phyloP scores from a whole-genome alignment of 257 asterid genomes.

The Solanum habrochaites region DNA sequence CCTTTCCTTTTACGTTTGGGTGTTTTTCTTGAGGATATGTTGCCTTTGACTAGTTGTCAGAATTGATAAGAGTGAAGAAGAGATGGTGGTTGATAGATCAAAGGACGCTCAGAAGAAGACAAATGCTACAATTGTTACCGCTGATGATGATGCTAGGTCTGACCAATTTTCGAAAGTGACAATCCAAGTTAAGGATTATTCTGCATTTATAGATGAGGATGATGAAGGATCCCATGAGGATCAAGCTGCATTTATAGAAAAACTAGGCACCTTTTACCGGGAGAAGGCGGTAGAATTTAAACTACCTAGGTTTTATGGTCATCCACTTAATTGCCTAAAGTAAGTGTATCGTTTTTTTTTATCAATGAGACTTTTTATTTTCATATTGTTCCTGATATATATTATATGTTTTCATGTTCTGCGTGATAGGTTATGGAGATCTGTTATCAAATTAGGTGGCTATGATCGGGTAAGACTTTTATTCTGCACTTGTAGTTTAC shows the following conservation, averaged over 20 bases:
- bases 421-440: constrained; percentile 72
- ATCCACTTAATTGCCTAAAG: constrained; percentile 76
- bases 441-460: constrained; percentile 80
- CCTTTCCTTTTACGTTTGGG: neutral
- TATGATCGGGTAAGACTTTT: constrained; percentile 65
- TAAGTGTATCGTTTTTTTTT: constrained; percentile 11
- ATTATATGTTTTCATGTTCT: neutral
- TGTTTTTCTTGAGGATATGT: neutral
- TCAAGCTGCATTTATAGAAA: constrained; percentile 67
- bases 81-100: constrained; percentile 23
- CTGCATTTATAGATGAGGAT: constrained; percentile 12
- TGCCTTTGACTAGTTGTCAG: constrained; percentile 9
- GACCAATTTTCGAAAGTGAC: constrained; percentile 6
- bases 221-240: constrained; percentile 82
- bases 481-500: neutral
- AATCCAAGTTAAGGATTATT: constrained; percentile 16
- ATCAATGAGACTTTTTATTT: neutral
- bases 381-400: neutral
- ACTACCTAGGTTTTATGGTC: constrained; percentile 82
- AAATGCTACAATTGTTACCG: neutral
- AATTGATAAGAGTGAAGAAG: constrained; percentile 37
- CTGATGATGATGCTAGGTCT: constrained; percentile 2
- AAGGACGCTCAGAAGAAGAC: neutral
- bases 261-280: constrained; percentile 53
- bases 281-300: constrained; percentile 63